Percentiles rank a stretch among this genome's conserved stretches.
Conservation (phyloP, 441 rosid species). For the Lepidium campestre region DNA sequence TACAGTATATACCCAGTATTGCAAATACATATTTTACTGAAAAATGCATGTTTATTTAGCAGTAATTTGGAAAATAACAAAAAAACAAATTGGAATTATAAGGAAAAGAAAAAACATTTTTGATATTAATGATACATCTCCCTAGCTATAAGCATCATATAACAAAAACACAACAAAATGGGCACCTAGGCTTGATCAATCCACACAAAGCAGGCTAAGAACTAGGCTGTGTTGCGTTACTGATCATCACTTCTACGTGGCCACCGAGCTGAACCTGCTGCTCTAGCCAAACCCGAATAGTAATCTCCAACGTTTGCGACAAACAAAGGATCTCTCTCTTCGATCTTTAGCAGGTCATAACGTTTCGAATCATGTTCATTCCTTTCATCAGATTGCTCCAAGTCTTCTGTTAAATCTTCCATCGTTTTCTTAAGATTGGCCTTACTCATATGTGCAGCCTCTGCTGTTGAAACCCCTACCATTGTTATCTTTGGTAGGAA, state of each 20-base stretch:
- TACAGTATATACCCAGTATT: background rate
- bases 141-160: background rate
- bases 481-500: slow-evolving; percentile 93
- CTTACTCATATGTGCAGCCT: slow-evolving; percentile 72
- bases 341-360: slow-evolving; percentile 28
- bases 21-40: background rate
- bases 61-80: background rate
- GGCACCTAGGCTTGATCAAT: background rate
- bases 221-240: background rate
- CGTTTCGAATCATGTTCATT: slow-evolving; percentile 22
- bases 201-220: slow-evolving; percentile 3
- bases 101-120: background rate
- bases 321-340: slow-evolving; percentile 84
- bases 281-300: slow-evolving; percentile 60
- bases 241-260: slow-evolving; percentile 46
- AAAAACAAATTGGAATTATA: background rate
- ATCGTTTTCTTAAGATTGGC: slow-evolving; percentile 77
- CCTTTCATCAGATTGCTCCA: slow-evolving; percentile 67
- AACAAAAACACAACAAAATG: background rate
- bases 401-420: slow-evolving; percentile 66
- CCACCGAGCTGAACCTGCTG: slow-evolving; percentile 56
- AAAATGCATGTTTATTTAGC: background rate
- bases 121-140: background rate
- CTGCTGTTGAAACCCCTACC: slow-evolving; percentile 91
- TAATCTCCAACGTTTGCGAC: slow-evolving; percentile 95